Conservation (phyloP, 2,329 filamentous ascomycete genomes). For the Thielaviopsis musarum region DNA sequence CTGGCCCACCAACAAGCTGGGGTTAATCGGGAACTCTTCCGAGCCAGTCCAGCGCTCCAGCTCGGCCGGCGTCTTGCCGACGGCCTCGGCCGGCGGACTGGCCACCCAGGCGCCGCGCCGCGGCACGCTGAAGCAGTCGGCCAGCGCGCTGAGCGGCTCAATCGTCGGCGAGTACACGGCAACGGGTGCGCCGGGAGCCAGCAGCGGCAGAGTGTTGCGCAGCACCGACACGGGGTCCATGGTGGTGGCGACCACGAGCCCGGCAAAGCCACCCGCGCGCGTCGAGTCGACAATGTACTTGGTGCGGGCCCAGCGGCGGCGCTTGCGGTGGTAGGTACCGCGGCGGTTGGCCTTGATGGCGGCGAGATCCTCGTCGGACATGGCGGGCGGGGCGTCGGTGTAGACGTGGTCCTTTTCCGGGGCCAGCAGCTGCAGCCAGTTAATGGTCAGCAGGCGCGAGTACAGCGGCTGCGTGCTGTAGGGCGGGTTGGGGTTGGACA, state of each 20-base stretch:
- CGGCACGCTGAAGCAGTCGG: slow-evolving; percentile 70
- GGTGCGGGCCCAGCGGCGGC: slow-evolving; percentile 60
- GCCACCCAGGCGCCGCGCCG: slow-evolving; percentile 60
- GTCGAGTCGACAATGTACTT: slow-evolving; percentile 59
- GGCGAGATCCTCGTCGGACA: slow-evolving; percentile 43
- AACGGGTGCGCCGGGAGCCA: slow-evolving; percentile 68
- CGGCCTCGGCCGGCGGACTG: slow-evolving; percentile 29
- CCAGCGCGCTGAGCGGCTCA: slow-evolving; percentile 60
- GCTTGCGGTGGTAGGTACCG: slow-evolving; percentile 77
- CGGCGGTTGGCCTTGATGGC: slow-evolving; percentile 68
- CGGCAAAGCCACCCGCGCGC: slow-evolving; percentile 61
- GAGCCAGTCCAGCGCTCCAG: slow-evolving; percentile 41
- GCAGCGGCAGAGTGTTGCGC: slow-evolving; percentile 57
- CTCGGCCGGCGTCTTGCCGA: slow-evolving; percentile 29
- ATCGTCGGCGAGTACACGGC: slow-evolving; percentile 71
- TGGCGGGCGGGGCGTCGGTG: slow-evolving; percentile 40
- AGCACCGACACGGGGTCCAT: slow-evolving; percentile 71
- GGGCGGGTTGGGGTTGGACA: slow-evolving; percentile 40
- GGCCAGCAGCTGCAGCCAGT: slow-evolving; percentile 79
- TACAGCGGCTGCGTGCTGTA: slow-evolving; percentile 59
- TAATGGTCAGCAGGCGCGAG: slow-evolving; percentile 65
- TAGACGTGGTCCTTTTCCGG: slow-evolving; percentile 64
- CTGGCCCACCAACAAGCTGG: slow-evolving; percentile 63
- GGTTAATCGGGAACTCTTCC: slow-evolving; percentile 74
- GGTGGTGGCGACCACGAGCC: slow-evolving; percentile 62